A percentile compares a stretch with the other conserved stretches of the same genome.
Evolutionary conservation across 176 grass and related monocot genomes (phyloP).

Genomic region (Carex scoparia): DNA sequence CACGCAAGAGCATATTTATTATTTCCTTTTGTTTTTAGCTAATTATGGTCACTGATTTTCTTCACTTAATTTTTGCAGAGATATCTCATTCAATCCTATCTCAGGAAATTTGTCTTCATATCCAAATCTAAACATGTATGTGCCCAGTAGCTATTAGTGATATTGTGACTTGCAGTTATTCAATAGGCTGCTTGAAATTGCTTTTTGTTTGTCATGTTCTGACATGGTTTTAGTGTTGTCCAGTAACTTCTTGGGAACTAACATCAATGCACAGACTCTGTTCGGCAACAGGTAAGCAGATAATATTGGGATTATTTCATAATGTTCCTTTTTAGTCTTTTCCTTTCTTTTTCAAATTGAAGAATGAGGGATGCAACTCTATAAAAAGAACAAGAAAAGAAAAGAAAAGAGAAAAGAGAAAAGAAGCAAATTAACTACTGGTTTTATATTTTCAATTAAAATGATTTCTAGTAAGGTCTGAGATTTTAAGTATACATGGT

Average conservation of each 20-base stretch:
- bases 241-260: conserved; percentile 27
- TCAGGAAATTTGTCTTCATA: not conserved
- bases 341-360: not conserved
- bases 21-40: not conserved
- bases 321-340: conserved; percentile 3
- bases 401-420: not conserved
- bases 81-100: conserved; percentile 26
- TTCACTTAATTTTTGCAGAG: conserved; percentile 15
- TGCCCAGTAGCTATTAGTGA: not conserved
- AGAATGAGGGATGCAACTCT: not conserved
- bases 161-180: not conserved
- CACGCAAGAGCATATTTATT: not conserved
- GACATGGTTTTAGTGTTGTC: not conserved
- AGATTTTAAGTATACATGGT: not conserved
- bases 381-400: not conserved
- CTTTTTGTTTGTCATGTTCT: conserved; percentile 10
- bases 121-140: conserved; percentile 22
- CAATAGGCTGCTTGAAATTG: not conserved
- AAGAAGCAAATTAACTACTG: not conserved
- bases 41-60: not conserved
- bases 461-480: not conserved
- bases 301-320: not conserved
- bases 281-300: not conserved
- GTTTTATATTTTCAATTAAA: not conserved
- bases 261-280: not conserved